Evolutionary conservation across 257 asterid species (phyloP), one percentile per base, ranked within the genome.

Genomic region (Solanum piurae): DNA sequence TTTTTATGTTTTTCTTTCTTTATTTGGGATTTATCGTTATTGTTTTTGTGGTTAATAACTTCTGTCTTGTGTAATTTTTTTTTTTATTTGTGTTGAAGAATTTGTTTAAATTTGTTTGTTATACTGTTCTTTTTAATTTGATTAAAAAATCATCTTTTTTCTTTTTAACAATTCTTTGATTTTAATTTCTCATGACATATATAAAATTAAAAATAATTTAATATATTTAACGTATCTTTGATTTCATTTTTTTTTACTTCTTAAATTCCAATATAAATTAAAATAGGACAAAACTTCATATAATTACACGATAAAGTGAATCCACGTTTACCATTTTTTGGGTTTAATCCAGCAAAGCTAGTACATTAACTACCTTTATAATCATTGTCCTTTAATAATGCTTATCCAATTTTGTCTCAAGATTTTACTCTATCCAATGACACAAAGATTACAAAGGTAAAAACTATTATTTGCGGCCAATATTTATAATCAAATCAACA

Each of bases 141-240:
- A 2, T 49, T 49, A 0, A 14, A 18, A 52, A 52, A 16, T 1
- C 0, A 1, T 18, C 4, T 2, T 0, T 52, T 52, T 52, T 52
- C 55, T 4, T 52, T 49, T 13, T 13, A 52, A 52, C 0, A 52
- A 18, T 6, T 52, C 1, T 6, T 52, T 18, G 0, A 46, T 46
- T 42, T 42, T 1, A 42, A 49, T 52, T 52, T 52, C 2, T 6
- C 0, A 1, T 6, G 4, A 52, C 62, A 52, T 16, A 6, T 49
- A 16, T 52, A 6, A 52, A 2, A 16, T 16, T 16, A 6, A 16
- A 52, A 16, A 18, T 52, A 52, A 52, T 52, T 49, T 52, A 6
- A 16, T 18, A 16, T 49, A 49, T 49, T 49, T 49, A 49, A 49
- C 58, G 25, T 1, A n/a, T 5, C 27, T 6, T 27, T 13, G 3